phyloP scores from a whole-genome alignment of 805 yeast species.

The Wickerhamiella qilinensis region DNA sequence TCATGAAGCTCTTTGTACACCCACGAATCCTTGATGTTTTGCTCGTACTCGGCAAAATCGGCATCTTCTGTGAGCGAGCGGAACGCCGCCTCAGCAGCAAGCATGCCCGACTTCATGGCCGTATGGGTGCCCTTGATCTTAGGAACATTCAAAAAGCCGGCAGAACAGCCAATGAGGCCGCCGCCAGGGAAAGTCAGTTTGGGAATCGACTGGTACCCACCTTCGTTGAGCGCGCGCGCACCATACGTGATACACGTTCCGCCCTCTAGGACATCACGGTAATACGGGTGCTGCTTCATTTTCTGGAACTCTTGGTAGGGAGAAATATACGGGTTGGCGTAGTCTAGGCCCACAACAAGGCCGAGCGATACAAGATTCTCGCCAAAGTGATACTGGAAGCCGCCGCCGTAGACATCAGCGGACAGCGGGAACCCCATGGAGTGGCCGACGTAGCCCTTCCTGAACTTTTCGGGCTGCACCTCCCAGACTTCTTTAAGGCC shows the following conservation, averaged over 20 bases:
- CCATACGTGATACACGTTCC: constrained; percentile 91
- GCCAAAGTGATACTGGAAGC: constrained; percentile 93
- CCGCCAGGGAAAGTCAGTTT: constrained; percentile 91
- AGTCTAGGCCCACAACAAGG: constrained; percentile 86
- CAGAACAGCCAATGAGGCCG: constrained; percentile 82
- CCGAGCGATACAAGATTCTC: constrained; percentile 86
- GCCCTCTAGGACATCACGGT: constrained; percentile 54
- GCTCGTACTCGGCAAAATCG: constrained; percentile 43
- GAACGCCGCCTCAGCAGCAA: constrained; percentile 80
- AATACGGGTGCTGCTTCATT: constrained; percentile 84
- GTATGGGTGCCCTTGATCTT: constrained; percentile 96
- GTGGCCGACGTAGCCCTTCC: constrained; percentile 69
- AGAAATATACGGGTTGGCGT: constrained; percentile 83
- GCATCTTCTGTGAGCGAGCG: constrained; percentile 27
- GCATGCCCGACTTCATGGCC: constrained; percentile 88
- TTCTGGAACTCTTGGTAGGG: constrained; percentile 94
- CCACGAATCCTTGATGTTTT: constrained; percentile 63
- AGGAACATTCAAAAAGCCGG: constrained; percentile 95
- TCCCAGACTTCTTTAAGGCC: constrained; percentile 98
- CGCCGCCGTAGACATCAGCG: constrained; percentile 78
- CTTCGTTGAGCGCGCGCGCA: constrained; percentile 94
- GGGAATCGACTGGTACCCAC: constrained; percentile 91
- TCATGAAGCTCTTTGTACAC: constrained; percentile 64
- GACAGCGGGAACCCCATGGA: constrained; percentile 78
- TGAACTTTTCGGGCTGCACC: constrained; percentile 66